Evolutionary conservation across 1,139 yeast species (phyloP), one percentile per base, ranked within the genome.

Genomic region (Ogataea hybrid): DNA sequence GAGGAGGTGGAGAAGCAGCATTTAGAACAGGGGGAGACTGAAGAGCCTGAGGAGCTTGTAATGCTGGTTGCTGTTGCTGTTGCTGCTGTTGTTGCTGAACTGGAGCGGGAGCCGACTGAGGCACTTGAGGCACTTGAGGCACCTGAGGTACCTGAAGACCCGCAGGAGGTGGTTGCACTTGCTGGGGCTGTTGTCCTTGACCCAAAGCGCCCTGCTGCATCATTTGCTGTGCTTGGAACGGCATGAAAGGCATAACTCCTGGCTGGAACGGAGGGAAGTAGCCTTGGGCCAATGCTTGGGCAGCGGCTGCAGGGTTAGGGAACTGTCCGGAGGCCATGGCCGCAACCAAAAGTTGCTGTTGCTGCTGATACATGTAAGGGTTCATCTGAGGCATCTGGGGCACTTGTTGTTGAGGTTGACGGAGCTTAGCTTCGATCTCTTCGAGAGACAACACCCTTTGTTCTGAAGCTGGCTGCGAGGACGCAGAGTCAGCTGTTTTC

Each of bases 381-480:
- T 53, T 44, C 35, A 57, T 48, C 11, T 50, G 52, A 8, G 56
- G 35, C 25, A 42, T 30, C 18, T 35, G 37, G 17, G 62, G 61
- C 28, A 43, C 18, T 15, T 37, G 39, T 9, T 49, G 49, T 12
- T 48, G 47, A n/a, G 54, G 48, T 21, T 43, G 49, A 38, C 50
- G 68, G 63, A 84, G 72, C 56, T 79, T 87, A 11, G 90, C 86
- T 61, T 84, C 92, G 51, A 83, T 80, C 55, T 85, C 92, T 59
- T 81, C 88, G 53, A 84, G 68, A 12, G 90, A 81, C 51, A 81
- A 67, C 35, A 81, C 71, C 55, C 71, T 76, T 57, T 68, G 69
- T 41, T 68, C 75, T 43, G 59, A 46, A n/a, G 36, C 43, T 34
- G 50, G 47, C 11, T 53, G 48, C 43, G 54, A 21, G 47, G 57